Evolutionary conservation across 805 yeast species (phyloP), one percentile per base, ranked within the genome.

Genomic region (Nakazawaea laoshanensis): DNA sequence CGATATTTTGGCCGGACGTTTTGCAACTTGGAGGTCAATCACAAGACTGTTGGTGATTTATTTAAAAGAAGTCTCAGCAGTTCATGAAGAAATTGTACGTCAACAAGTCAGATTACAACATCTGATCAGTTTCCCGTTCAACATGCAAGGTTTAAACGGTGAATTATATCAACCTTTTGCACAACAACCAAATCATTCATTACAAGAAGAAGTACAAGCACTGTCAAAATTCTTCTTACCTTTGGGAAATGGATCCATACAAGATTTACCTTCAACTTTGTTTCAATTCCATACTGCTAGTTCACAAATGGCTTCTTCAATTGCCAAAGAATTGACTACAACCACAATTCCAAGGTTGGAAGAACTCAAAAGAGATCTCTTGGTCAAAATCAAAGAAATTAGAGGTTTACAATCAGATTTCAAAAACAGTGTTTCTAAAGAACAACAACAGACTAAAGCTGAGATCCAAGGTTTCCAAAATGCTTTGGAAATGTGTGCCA

Each of bases 351-450:
- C 85, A 27, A 62, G 85, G 29, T 56, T 82, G 26, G 84, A 74
- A 44, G 80, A 74, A 42, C 59, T 82, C 39, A 68, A 77, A 43
- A 70, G 83, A 40, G 97, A 89, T 55, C 60, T 89, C 41, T 57
- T 79, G 38, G 76, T 83, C 32, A 87, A 88, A 49, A 86, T 89
- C 41, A 83, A 82, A 53, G 96, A 87, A 54, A 88, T 87, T 46
- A 81, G 76, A 52, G 71, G 81, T 25, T 60, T 88, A 38, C 79
- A 81, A 44, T 76, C 85, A 26, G 96, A 89, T 56, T 89, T 92
- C 62, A 80, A 77, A 44, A 84, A 80, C 51, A 70, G 74, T 33
- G 77, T 87, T 42, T 62, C 64, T 24, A 74, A 72, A 47, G 95
- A 86, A 51, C 68, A 80, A 36, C 66, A 66, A 33, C 73, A 70